These are phyloP conservation scores for Onygena corvina DNA, from an alignment of 2,329 filamentous ascomycete species.

Conservation along the genomic window DNA sequence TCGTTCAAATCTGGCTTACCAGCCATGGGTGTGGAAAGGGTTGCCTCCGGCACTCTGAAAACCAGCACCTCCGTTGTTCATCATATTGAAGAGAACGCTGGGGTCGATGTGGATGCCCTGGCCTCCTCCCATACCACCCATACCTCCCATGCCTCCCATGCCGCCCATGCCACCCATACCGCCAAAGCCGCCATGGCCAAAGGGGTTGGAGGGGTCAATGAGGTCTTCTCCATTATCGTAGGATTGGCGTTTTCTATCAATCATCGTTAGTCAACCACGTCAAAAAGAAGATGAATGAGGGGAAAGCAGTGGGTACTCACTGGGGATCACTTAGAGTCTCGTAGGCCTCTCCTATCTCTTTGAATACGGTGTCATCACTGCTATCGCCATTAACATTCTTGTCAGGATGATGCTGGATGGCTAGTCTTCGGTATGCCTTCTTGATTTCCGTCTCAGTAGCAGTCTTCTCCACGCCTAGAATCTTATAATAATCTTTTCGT, in stretches of 20 bases:
- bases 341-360: constrained; percentile 95
- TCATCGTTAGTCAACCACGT: constrained; percentile 13
- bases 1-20: constrained; percentile 8
- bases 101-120: constrained; percentile 51
- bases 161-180: constrained; percentile 37
- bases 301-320: constrained; percentile 42
- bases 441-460: constrained; percentile 79
- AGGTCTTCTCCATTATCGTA: constrained; percentile 92
- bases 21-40: constrained; percentile 24
- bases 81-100: constrained; percentile 73
- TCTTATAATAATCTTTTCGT: constrained; percentile 98
- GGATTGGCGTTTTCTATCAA: constrained; percentile 61
- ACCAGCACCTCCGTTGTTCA: constrained; percentile 51
- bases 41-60: constrained; percentile 41
- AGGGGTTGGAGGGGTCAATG: constrained; percentile 77
- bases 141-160: constrained; percentile 49
- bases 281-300: constrained; percentile 6
- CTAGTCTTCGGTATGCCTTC: constrained; percentile 90
- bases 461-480: constrained; percentile 76
- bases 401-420: constrained; percentile 89
- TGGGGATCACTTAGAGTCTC: constrained; percentile 89
- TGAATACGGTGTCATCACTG: constrained; percentile 80
- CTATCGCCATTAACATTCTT: constrained; percentile 80
- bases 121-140: constrained; percentile 32
- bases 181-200: constrained; percentile 47